These are phyloP conservation scores for Amylocarpus encephaloides DNA, from an alignment of 2,329 filamentous ascomycete species.

Conservation along the genomic window DNA sequence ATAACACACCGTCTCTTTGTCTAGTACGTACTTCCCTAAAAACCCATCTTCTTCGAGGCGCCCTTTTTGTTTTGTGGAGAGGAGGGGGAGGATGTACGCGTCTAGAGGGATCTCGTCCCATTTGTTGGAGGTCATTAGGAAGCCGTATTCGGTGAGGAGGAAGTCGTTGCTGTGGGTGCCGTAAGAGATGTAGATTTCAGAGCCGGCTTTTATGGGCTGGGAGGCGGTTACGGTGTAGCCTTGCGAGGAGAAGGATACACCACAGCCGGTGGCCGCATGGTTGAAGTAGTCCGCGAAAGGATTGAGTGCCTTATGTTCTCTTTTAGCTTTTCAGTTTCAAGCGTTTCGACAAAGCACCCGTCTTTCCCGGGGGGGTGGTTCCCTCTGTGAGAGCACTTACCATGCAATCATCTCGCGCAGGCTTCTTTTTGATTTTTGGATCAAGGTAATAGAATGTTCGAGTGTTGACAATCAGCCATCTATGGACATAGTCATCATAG, in stretches of 20 bases:
- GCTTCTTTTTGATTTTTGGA: slow-evolving; percentile 12
- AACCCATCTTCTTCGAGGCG: slow-evolving; percentile 42
- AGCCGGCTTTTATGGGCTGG: slow-evolving; percentile 44
- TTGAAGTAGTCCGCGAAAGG: slow-evolving; percentile 71
- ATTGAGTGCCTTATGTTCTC: slow-evolving; percentile 46
- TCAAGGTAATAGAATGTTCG: slow-evolving; percentile 52
- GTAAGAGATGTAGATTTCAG: slow-evolving; percentile 65
- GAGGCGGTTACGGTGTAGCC: slow-evolving; percentile 51
- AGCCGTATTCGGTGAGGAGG: slow-evolving; percentile 57
- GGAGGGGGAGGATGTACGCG: slow-evolving; percentile 21
- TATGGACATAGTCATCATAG: slow-evolving; percentile 42
- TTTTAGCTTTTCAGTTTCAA: no score
- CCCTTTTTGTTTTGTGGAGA: slow-evolving; percentile 30
- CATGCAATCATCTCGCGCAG: slow-evolving; percentile 52
- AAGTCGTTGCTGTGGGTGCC: slow-evolving; percentile 68
- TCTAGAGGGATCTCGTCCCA: slow-evolving; percentile 30
- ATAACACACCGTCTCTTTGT: slow-evolving; percentile 45
- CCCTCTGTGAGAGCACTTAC: background rate
- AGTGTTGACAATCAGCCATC: slow-evolving; percentile 56
- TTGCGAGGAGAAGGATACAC: slow-evolving; percentile 42
- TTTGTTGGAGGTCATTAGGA: slow-evolving; percentile 28
- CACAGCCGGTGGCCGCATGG: slow-evolving; percentile 44
- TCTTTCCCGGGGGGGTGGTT: no score
- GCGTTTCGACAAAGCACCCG: no score
- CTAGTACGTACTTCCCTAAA: slow-evolving; percentile 46